Conservation (phyloP, 768 basidiomycete genomes). For the Boletellus ananas region DNA sequence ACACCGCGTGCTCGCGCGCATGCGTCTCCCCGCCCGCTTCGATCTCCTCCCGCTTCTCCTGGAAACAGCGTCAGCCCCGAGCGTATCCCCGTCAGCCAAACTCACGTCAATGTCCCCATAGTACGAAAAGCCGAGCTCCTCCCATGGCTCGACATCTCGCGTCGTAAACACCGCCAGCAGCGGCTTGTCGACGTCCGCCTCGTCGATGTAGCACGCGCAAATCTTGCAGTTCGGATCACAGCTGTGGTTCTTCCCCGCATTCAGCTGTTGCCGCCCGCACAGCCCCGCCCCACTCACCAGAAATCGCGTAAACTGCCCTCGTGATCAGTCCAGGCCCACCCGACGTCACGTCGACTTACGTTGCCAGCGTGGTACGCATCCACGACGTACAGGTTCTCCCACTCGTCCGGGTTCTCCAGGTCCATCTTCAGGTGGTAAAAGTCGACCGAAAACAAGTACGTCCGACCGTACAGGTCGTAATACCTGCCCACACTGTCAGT, state of each 20-base stretch:
- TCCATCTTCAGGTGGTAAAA: conserved; percentile 57
- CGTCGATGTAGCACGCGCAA: conserved; percentile 75
- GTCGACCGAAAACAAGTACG: conserved; percentile 82
- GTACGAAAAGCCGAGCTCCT: conserved; percentile 81
- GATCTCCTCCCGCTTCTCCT: conserved; percentile 25
- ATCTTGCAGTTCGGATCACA: conserved; percentile 83
- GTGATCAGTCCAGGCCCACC: conserved; percentile 1
- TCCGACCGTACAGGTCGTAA: conserved; percentile 72
- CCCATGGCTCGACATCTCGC: conserved; percentile 56
- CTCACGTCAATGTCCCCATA: conserved; percentile 49
- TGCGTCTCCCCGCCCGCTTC: not conserved
- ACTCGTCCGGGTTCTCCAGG: conserved; percentile 23
- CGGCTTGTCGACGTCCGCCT: conserved; percentile 67
- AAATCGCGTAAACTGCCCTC: conserved; percentile 85
- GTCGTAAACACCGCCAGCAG: conserved; percentile 63
- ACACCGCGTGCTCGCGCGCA: conserved; percentile 40
- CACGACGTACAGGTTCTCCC: conserved; percentile 49
- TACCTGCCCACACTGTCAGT: conserved; percentile 36
- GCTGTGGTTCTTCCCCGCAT: conserved; percentile 69
- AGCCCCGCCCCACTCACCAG: conserved; percentile 46
- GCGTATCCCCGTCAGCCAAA: not conserved
- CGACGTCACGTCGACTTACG: conserved; percentile 41
- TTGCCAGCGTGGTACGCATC: conserved; percentile 90
- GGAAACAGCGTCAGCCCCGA: not conserved
- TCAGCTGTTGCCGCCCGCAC: not conserved